A percentile compares a stretch with the other conserved stretches of the same genome.
phyloP scores from a whole-genome alignment of 2,329 filamentous ascomycete genomes.

The Venturiaceae sp. region DNA sequence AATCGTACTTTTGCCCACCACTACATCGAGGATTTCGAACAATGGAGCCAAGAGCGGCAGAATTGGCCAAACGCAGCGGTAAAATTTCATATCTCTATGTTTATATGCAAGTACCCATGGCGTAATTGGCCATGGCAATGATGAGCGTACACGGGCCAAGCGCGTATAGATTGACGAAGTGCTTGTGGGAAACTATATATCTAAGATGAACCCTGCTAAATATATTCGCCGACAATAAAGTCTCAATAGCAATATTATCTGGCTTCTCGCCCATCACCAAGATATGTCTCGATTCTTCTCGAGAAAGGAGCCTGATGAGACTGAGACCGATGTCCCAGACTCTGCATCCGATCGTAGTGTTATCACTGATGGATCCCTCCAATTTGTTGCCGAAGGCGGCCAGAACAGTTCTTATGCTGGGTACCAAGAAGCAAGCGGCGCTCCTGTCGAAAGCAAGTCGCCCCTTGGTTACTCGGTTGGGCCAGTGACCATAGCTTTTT shows the following conservation, averaged over 20 bases:
- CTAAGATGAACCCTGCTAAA: neutral
- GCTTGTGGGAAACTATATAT: neutral
- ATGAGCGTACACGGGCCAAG: neutral
- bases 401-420: slow-evolving; percentile 41
- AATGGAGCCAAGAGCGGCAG: too few relatives aligned
- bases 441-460: slow-evolving; percentile 49
- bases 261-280: neutral
- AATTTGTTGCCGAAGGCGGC: slow-evolving; percentile 32
- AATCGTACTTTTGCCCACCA: too few relatives aligned
- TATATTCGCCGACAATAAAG: neutral
- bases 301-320: neutral
- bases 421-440: slow-evolving; percentile 53
- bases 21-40: too few relatives aligned
- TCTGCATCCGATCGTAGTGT: neutral
- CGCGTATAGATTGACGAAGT: neutral
- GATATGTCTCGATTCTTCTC: neutral
- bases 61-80: too few relatives aligned
- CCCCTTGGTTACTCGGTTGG: slow-evolving; percentile 52
- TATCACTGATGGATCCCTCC: slow-evolving; percentile 28
- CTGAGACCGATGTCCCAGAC: neutral
- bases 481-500: slow-evolving; percentile 17
- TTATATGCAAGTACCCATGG: neutral
- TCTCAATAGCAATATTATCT: neutral
- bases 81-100: too few relatives aligned
- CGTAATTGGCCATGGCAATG: neutral